Evolutionary conservation across 148 eudicot genomes (phyloP), one percentile per base, ranked within the genome.

Genomic region (Linanthus parryae): DNA sequence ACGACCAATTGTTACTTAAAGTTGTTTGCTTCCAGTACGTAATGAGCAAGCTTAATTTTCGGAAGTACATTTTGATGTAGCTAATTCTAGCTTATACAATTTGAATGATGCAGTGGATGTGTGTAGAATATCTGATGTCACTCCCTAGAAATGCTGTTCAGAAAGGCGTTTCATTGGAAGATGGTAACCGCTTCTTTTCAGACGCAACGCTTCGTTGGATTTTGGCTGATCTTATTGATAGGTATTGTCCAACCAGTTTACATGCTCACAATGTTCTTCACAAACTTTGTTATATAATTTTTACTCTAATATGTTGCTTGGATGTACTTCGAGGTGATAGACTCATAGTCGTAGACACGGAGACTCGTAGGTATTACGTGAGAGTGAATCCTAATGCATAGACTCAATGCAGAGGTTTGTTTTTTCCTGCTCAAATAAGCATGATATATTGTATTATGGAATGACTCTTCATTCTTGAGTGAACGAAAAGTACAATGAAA

Each of bases 191-290:
- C 61, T 77, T 74, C 66, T 75, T 81, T 66, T 87, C 96, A 16
- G 74, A 84, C 57, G 70, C 61, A 20, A 57, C 71, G 29, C 16
- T 76, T 52, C 67, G 71, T 64, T 67, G 20, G 40, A 59, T 84
- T 44, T 87, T 79, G 72, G 56, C 22, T 43, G 94, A 92, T 74
- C 79, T 92, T 48, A 83, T 87, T 61, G 99, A 78, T 45, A 91
- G 95, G 98, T 91, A 81, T n/a, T n/a, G n/a, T n/a, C n/a, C n/a
- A n/a, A n/a, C n/a, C n/a, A n/a, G n/a, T n/a, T n/a, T n/a, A n/a
- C n/a, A n/a, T n/a, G n/a, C n/a, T n/a, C n/a, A n/a, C n/a, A 13
- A 15, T 10, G 8, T 24, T 48, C 5, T 20, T 38, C 17, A 4
- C 39, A 40, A 27, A n/a, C 22, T 38, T 19, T 28, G 48, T 19